These are phyloP conservation scores for Artomyces pyxidatus DNA, from an alignment of 768 basidiomycete genomes.

Conservation along the genomic window DNA sequence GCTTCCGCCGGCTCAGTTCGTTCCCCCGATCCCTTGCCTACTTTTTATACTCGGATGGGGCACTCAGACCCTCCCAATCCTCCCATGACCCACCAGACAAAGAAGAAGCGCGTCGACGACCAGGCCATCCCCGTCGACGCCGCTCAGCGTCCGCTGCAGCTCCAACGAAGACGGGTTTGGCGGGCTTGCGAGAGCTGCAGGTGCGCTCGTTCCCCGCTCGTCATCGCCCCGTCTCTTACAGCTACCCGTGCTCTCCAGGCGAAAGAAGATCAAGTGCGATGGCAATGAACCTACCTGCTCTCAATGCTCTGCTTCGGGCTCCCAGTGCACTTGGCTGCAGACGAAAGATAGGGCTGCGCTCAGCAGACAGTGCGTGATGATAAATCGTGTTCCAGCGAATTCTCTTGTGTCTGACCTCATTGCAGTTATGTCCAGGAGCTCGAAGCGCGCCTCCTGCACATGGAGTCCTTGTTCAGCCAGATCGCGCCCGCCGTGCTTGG, in stretches of 20 bases:
- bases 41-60: conserved; percentile 11
- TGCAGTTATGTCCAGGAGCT: conserved; percentile 85
- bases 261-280: conserved; percentile 93
- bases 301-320: conserved; percentile 66
- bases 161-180: conserved; percentile 79
- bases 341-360: conserved; percentile 87
- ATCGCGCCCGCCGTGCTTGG: conserved; percentile 74
- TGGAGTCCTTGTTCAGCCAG: conserved; percentile 82
- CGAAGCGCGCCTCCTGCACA: conserved; percentile 78
- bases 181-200: conserved; percentile 86
- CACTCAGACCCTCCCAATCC: conserved; percentile 10
- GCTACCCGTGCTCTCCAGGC: conserved; percentile 34
- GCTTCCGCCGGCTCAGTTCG: not conserved
- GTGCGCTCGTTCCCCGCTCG: conserved; percentile 37
- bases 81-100: conserved; percentile 45
- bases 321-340: conserved; percentile 83
- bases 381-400: conserved; percentile 16
- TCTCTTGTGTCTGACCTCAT: not conserved
- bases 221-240: conserved; percentile 11
- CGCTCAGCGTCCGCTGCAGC: conserved; percentile 63
- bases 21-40: conserved; percentile 1
- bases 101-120: conserved; percentile 75
- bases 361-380: conserved; percentile 70
- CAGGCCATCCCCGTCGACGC: conserved; percentile 38
- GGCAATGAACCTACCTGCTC: conserved; percentile 81